Percentiles rank a stretch among this genome's conserved stretches.
Conservation (phyloP, 140 eudicot genomes). For the Senecio squalidus region DNA sequence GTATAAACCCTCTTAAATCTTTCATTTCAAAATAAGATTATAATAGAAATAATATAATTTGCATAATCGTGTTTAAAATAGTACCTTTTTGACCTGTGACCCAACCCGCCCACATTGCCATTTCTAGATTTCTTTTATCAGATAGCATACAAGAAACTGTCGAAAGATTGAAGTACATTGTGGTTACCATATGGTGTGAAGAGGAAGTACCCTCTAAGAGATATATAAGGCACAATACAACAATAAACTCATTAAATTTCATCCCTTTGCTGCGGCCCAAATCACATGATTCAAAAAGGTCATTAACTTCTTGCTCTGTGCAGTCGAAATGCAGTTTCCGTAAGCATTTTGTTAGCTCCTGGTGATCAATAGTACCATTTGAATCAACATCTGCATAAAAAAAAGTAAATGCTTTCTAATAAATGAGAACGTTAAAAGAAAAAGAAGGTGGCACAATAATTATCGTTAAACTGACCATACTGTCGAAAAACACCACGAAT, state of each 20-base stretch:
- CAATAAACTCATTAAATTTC: constrained; percentile 56
- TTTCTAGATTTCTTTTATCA: background rate
- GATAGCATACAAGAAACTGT: background rate
- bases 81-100: background rate
- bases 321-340: constrained; percentile 37
- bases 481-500: constrained; percentile 49
- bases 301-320: constrained; percentile 49
- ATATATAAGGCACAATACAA: constrained; percentile 57
- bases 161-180: background rate
- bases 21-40: background rate
- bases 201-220: constrained; percentile 39
- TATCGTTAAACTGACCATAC: constrained; percentile 42
- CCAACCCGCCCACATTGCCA: background rate
- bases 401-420: background rate
- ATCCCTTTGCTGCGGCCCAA: constrained; percentile 43
- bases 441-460: background rate
- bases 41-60: too few species aligned
- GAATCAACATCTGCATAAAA: constrained; percentile 48
- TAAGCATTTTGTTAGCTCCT: constrained; percentile 58
- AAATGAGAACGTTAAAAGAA: background rate
- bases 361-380: constrained; percentile 45
- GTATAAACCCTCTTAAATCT: background rate
- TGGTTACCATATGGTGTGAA: constrained; percentile 30
- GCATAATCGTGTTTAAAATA: too few species aligned
- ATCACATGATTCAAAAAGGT: constrained; percentile 52